A percentile compares a stretch with the other conserved stretches of the same genome.
These are phyloP conservation scores for Aegilops tauschii DNA, from an alignment of 176 grass and related monocot genomes.

Conservation along the genomic window DNA sequence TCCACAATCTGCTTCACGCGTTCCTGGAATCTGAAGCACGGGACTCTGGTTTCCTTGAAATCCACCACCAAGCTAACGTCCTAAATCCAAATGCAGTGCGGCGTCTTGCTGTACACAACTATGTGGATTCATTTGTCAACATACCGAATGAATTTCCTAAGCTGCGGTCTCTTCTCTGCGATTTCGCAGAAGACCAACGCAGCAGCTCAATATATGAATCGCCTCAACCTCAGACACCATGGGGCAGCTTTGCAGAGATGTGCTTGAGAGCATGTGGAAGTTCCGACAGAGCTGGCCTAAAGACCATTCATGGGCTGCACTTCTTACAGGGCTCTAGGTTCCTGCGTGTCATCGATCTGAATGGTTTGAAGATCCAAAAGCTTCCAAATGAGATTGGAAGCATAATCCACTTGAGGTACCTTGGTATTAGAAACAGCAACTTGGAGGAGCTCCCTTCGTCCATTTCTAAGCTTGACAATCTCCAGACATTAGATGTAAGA, in stretches of 20 bases:
- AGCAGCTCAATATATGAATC: slow-evolving; percentile 21
- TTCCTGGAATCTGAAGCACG: slow-evolving; percentile 44
- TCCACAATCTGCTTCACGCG: slow-evolving; percentile 41
- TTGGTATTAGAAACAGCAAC: slow-evolving; percentile 42
- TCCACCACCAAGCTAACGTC: slow-evolving; percentile 35
- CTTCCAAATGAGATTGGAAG: slow-evolving; percentile 38
- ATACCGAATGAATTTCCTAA: slow-evolving; percentile 43
- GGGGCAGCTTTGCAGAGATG: slow-evolving; percentile 28
- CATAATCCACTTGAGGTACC: slow-evolving; percentile 54
- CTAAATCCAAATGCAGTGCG: slow-evolving; percentile 30
- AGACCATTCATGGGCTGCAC: slow-evolving; percentile 21
- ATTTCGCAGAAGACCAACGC: slow-evolving; percentile 47
- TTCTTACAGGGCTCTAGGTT: slow-evolving; percentile 38
- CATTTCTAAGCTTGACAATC: slow-evolving; percentile 39
- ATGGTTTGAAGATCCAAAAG: slow-evolving; percentile 35
- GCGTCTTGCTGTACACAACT: slow-evolving; percentile 44
- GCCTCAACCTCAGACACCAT: slow-evolving; percentile 10
- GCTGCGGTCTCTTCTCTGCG: slow-evolving; percentile 45
- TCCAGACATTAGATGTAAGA: slow-evolving; percentile 45
- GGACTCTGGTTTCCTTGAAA: slow-evolving; percentile 43
- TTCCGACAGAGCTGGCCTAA: background rate
- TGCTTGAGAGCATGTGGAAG: slow-evolving; percentile 29
- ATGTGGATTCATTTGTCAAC: slow-evolving; percentile 24
- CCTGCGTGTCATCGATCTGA: slow-evolving; percentile 39
- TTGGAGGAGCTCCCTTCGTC: slow-evolving; percentile 35